Evolutionary conservation across 2,329 filamentous ascomycete species (phyloP).

Genomic region (Chaetomium olivaceum): DNA sequence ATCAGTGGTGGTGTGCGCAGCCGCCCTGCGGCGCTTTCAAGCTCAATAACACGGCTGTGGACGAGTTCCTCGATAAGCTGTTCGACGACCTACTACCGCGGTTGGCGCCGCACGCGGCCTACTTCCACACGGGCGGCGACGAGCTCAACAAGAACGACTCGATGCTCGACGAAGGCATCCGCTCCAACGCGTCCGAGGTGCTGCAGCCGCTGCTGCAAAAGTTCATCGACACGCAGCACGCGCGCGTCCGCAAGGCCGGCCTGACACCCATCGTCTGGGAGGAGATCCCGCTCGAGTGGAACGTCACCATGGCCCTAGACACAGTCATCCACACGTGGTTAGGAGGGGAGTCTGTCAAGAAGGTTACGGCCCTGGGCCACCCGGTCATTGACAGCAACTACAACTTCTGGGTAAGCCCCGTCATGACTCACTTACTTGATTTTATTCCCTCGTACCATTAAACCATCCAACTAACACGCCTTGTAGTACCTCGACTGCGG

Average conservation of each 20-base stretch:
- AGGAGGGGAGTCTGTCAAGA: constrained; percentile 60
- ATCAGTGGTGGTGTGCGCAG: constrained; percentile 60
- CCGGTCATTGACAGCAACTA: constrained; percentile 75
- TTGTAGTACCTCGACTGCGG: constrained; percentile 78
- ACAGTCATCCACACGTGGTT: constrained; percentile 81
- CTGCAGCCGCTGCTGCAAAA: constrained; percentile 75
- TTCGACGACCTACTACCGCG: constrained; percentile 77
- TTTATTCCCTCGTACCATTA: background rate
- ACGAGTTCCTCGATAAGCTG: constrained; percentile 69
- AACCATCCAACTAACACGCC: background rate
- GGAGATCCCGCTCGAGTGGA: constrained; percentile 79
- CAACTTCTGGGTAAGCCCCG: constrained; percentile 68
- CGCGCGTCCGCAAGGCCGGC: constrained; percentile 61
- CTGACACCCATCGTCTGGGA: constrained; percentile 83
- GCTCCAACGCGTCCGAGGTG: constrained; percentile 63
- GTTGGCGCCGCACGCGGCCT: constrained; percentile 64
- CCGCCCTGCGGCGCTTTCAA: constrained; percentile 71
- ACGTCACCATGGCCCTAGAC: constrained; percentile 68
- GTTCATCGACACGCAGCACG: constrained; percentile 72
- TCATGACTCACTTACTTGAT: background rate
- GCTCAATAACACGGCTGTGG: constrained; percentile 70
- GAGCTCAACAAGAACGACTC: constrained; percentile 80
- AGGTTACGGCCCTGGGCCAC: constrained; percentile 63
- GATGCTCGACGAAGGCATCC: constrained; percentile 69
- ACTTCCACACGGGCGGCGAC: constrained; percentile 88